Evolutionary conservation across 2,329 filamentous ascomycete species (phyloP).

Genomic region (Fusarium avenaceum): DNA sequence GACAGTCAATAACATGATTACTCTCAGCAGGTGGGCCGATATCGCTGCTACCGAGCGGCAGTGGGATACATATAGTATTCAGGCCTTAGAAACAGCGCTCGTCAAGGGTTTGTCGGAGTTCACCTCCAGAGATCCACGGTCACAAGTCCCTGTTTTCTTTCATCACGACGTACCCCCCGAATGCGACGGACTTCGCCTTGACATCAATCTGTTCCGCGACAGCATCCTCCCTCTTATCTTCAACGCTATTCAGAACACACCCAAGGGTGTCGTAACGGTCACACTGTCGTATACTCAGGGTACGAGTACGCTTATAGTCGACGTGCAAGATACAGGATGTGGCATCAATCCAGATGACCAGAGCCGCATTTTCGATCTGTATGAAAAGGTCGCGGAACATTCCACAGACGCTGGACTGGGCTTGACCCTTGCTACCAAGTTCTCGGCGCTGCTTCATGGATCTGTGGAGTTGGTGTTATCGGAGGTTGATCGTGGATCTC

Average conservation of each 20-base stretch:
- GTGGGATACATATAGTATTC: conserved; percentile 43
- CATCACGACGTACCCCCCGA: conserved; percentile 24
- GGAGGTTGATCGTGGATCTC: conserved; percentile 53
- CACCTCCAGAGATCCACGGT: conserved; percentile 13
- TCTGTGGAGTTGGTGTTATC: conserved; percentile 56
- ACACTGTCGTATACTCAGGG: conserved; percentile 51
- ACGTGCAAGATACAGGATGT: conserved; percentile 59
- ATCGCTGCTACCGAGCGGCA: conserved; percentile 50
- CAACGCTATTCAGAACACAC: conserved; percentile 59
- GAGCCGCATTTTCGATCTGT: conserved; percentile 58
- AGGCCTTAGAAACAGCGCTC: conserved; percentile 30
- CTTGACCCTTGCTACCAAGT: conserved; percentile 58
- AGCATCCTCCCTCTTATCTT: conserved; percentile 57
- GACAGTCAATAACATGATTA: conserved; percentile 61
- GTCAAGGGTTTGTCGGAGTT: conserved; percentile 22
- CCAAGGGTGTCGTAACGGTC: conserved; percentile 54
- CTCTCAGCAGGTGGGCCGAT: conserved; percentile 56
- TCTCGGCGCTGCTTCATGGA: conserved; percentile 57
- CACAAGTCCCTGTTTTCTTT: conserved; percentile 38
- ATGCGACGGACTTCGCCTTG: conserved; percentile 52
- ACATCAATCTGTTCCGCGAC: conserved; percentile 58
- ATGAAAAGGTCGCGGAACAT: conserved; percentile 57
- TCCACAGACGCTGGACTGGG: conserved; percentile 59
- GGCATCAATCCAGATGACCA: conserved; percentile 56
- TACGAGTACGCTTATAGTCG: conserved; percentile 52